phyloP scores from a whole-genome alignment of 257 asterid genomes.

The Gardenia jasminoides region DNA sequence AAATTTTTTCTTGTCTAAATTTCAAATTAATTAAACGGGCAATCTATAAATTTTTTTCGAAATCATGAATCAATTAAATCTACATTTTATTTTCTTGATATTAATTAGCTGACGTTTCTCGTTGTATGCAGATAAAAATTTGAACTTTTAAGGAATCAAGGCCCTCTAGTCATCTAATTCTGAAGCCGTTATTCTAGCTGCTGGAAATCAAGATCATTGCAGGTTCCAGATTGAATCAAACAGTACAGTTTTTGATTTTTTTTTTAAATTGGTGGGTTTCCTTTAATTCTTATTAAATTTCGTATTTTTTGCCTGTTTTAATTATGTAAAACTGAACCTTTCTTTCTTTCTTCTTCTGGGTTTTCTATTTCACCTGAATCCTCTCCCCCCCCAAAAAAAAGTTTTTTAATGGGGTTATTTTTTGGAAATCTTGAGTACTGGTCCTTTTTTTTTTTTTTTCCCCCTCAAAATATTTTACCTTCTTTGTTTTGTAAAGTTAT shows the following conservation, averaged over 20 bases:
- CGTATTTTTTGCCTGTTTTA: background rate
- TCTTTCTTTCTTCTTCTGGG: background rate
- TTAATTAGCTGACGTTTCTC: conserved; percentile 17
- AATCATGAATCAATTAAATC: background rate
- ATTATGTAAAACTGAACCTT: background rate
- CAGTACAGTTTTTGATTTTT: conserved; percentile 5
- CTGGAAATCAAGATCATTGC: conserved; percentile 24
- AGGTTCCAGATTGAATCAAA: conserved; percentile 6
- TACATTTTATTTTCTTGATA: background rate
- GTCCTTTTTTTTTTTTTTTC: no score
- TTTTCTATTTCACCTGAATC: background rate
- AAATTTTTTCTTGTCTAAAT: background rate
- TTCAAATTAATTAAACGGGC: background rate
- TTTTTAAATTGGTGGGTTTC: conserved; percentile 17
- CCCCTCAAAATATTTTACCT: no score
- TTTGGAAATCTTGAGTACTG: no score
- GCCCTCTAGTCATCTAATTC: conserved; percentile 3
- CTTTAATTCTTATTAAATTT: background rate
- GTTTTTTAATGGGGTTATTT: background rate
- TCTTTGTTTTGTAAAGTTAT: no score
- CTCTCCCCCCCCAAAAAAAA: background rate
- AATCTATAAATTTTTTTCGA: background rate
- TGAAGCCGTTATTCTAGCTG: conserved; percentile 2
- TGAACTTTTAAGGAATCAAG: background rate
- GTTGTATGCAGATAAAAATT: conserved; percentile 22